These are phyloP conservation scores for Groenewaldozyma salmanticensis DNA, from an alignment of 805 yeast genomes.

Conservation along the genomic window DNA sequence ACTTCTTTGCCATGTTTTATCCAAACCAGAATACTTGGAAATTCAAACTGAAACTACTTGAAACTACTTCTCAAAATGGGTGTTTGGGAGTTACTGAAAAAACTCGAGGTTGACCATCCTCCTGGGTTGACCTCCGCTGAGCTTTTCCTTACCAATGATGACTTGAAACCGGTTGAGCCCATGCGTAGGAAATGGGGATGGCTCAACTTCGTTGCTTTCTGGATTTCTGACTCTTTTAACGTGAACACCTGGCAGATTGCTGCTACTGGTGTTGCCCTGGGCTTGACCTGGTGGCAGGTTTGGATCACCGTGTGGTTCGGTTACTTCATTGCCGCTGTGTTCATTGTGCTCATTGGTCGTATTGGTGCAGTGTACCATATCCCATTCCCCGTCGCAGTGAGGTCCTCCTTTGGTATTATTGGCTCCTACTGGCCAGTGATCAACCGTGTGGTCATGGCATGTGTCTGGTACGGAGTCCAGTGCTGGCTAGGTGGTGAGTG, in stretches of 20 bases:
- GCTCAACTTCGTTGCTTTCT: constrained; percentile 69
- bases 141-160: constrained; percentile 62
- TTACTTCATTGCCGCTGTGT: constrained; percentile 56
- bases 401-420: constrained; percentile 80
- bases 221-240: constrained; percentile 88
- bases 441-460: constrained; percentile 80
- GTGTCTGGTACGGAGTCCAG: constrained; percentile 85
- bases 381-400: constrained; percentile 72
- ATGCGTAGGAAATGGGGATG: constrained; percentile 76
- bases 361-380: constrained; percentile 75
- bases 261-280: constrained; percentile 68
- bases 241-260: constrained; percentile 90
- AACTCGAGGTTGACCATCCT: constrained; percentile 24
- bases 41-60: too few relatives aligned
- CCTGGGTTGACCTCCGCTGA: constrained; percentile 44
- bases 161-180: constrained; percentile 68
- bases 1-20: too few relatives aligned
- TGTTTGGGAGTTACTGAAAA: constrained; percentile 2
- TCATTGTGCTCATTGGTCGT: constrained; percentile 63
- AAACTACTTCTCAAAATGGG: neutral
- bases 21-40: too few relatives aligned
- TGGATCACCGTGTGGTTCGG: constrained; percentile 90
- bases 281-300: constrained; percentile 83
- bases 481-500: constrained; percentile 79
- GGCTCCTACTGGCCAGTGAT: constrained; percentile 84